These are phyloP conservation scores for Ceratocystis destructans DNA, from an alignment of 2,329 filamentous ascomycete genomes.

Conservation along the genomic window DNA sequence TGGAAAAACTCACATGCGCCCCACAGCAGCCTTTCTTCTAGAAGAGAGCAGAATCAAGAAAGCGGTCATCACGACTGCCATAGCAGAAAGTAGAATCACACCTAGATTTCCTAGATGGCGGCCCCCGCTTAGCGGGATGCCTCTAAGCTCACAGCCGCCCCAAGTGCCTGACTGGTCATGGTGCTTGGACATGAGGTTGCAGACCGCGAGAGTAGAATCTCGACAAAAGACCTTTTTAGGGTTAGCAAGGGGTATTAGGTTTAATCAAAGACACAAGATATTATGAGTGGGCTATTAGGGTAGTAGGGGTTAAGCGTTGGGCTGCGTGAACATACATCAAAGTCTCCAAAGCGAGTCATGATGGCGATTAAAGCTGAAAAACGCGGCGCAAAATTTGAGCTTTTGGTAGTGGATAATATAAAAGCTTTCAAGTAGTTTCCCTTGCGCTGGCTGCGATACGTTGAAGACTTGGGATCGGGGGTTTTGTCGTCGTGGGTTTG, in stretches of 20 bases:
- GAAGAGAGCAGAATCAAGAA: slow-evolving; percentile 71
- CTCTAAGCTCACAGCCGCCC: slow-evolving; percentile 60
- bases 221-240: slow-evolving; percentile 58
- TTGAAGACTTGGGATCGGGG: no score
- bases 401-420: neutral
- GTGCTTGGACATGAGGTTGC: slow-evolving; percentile 56
- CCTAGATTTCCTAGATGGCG: slow-evolving; percentile 71
- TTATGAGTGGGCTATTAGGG: neutral
- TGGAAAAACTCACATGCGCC: slow-evolving; percentile 53
- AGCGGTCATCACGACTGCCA: slow-evolving; percentile 56
- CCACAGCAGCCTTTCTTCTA: slow-evolving; percentile 83
- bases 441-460: no score
- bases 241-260: neutral
- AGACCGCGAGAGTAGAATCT: slow-evolving; percentile 69
- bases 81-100: slow-evolving; percentile 69
- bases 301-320: neutral
- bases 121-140: slow-evolving; percentile 55
- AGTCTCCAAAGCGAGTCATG: slow-evolving; percentile 45
- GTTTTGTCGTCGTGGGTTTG: neutral
- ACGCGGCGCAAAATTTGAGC: neutral
- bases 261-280: no score
- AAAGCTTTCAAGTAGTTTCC: no score
- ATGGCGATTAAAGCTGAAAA: neutral
- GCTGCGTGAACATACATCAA: slow-evolving; percentile 33
- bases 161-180: slow-evolving; percentile 46